Evolutionary conservation across 1,284 basidiomycete genomes (phyloP).

Genomic region (Mycena citricolor): DNA sequence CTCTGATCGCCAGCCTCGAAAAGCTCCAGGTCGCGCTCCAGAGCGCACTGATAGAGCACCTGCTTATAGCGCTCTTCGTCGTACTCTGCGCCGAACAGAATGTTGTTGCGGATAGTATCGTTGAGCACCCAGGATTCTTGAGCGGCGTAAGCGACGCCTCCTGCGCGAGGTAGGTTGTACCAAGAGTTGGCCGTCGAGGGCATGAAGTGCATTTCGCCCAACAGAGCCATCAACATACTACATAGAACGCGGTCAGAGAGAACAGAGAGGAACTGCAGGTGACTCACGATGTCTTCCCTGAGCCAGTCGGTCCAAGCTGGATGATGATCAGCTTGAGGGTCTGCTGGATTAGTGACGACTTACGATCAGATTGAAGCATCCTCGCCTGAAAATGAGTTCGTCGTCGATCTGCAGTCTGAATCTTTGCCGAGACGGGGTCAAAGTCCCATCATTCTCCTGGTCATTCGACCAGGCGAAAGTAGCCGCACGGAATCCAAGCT

Average conservation of each 20-base stretch:
- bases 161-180: constrained; percentile 64
- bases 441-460: constrained; percentile 28
- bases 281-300: constrained; percentile 32
- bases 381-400: constrained; percentile 23
- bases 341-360: constrained; percentile 29
- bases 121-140: constrained; percentile 79
- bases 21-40: constrained; percentile 51
- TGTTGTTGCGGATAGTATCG: constrained; percentile 51
- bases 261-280: background rate
- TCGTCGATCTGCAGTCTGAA: constrained; percentile 22
- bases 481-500: constrained; percentile 43
- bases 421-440: constrained; percentile 25
- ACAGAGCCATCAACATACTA: constrained; percentile 51
- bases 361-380: constrained; percentile 24
- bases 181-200: constrained; percentile 54
- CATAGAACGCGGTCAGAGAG: background rate
- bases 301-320: constrained; percentile 42
- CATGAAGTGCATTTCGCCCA: constrained; percentile 65
- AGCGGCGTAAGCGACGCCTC: constrained; percentile 72
- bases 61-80: constrained; percentile 50
- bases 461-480: constrained; percentile 45
- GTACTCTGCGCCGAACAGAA: constrained; percentile 50
- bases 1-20: constrained; percentile 77
- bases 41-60: constrained; percentile 51
- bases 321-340: background rate